Conservation (phyloP, 805 yeast species). For the Yamadazyma kitorensis region DNA sequence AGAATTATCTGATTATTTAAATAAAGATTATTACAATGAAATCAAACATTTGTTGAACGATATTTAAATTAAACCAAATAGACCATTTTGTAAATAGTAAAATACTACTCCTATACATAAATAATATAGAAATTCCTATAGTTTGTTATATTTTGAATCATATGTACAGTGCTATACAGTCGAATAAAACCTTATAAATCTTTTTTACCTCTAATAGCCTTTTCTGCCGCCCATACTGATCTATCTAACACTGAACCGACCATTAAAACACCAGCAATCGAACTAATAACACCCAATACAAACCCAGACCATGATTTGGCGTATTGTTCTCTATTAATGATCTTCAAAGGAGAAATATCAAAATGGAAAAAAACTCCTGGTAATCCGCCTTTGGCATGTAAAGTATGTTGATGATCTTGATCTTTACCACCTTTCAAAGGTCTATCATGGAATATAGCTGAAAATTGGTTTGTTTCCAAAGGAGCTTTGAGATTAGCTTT, state of each 20-base stretch:
- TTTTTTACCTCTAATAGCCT: conserved; percentile 67
- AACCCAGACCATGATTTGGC: conserved; percentile 81
- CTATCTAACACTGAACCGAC: conserved; percentile 88
- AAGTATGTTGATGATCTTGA: conserved; percentile 83
- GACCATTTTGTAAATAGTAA: conserved; percentile 1
- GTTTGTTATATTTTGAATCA: neutral
- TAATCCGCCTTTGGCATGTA: conserved; percentile 79
- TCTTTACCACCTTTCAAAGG: conserved; percentile 86
- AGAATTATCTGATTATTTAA: conserved; percentile 60
- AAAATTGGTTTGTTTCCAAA: conserved; percentile 84
- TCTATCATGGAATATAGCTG: conserved; percentile 84
- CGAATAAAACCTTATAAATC: conserved; percentile 27
- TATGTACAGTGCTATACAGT: neutral
- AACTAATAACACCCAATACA: conserved; percentile 76
- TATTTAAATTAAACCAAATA: conserved; percentile 24
- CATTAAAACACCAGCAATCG: conserved; percentile 90
- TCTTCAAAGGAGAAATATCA: conserved; percentile 91
- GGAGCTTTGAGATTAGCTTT: conserved; percentile 32
- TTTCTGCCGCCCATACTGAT: conserved; percentile 85
- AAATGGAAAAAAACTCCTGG: conserved; percentile 88
- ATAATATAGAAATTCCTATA: no score
- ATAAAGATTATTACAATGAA: conserved; percentile 52
- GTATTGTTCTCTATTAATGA: conserved; percentile 76
- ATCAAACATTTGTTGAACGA: conserved; percentile 49
- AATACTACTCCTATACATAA: neutral